Evolutionary conservation across 192 early-diverging fungal species (phyloP).

Genomic region (Backusella liffmaniae): DNA sequence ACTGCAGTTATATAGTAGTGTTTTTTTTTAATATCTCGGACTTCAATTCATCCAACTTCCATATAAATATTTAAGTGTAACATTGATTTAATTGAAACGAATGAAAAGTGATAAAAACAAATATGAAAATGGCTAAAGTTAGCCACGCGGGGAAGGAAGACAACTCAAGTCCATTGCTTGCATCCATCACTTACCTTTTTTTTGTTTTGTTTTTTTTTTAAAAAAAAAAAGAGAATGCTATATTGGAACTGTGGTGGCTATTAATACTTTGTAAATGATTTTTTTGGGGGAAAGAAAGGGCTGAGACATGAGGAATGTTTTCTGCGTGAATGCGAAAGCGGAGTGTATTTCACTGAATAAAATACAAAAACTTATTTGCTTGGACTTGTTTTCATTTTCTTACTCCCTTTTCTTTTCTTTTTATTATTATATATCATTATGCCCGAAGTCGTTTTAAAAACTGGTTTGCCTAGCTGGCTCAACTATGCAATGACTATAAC

Average conservation of each 20-base stretch:
- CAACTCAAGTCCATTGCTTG: neutral
- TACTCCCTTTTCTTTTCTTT: neutral
- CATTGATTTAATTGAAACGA: neutral
- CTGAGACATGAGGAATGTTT: neutral
- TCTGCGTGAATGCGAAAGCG: neutral
- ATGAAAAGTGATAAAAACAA: neutral
- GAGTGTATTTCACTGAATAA: neutral
- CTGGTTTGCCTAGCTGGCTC: slow-evolving; percentile 42
- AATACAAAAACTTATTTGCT: neutral
- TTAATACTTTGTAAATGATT: no score
- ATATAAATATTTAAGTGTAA: neutral
- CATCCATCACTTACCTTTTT: neutral
- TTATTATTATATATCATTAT: slow-evolving; percentile 9
- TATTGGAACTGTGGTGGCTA: no score
- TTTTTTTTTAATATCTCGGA: neutral
- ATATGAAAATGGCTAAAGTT: neutral
- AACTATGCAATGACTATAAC: slow-evolving; percentile 45
- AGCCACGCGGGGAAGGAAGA: neutral
- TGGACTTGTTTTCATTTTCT: neutral
- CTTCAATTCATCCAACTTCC: neutral
- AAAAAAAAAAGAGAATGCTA: neutral
- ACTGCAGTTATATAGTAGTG: neutral
- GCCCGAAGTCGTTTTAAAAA: slow-evolving; percentile 15
- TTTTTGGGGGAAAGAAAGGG: no score
- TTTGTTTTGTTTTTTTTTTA: neutral